phyloP scores from a whole-genome alignment of 2,329 filamentous ascomycete genomes.

The Colletotrichum siamense region DNA sequence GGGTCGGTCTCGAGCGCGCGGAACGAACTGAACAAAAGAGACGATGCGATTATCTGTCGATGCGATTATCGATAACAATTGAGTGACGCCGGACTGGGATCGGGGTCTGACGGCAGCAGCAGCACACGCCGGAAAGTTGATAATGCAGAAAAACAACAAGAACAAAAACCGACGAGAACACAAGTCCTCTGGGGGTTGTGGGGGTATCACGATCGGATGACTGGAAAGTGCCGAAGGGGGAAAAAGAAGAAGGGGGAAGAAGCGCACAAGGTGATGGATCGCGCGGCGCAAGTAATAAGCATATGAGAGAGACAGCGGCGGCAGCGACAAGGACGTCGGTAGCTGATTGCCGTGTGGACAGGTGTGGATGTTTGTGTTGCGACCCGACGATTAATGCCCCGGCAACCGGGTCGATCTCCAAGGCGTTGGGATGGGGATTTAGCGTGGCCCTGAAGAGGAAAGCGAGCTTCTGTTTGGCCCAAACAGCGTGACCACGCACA shows the following conservation, averaged over 20 bases:
- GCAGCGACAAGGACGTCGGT: not conserved
- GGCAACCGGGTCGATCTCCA: slow-evolving; percentile 22
- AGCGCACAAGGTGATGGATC: not conserved
- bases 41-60: slow-evolving; percentile 3
- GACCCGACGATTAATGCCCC: slow-evolving; percentile 26
- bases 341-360: not conserved
- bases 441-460: not conserved
- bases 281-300: not conserved
- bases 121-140: slow-evolving; percentile 1
- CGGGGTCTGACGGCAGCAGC: not conserved
- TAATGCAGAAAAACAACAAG: slow-evolving; percentile 5
- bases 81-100: not conserved
- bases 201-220: slow-evolving; percentile 5
- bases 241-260: not conserved
- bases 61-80: not conserved
- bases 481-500: not conserved
- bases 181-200: slow-evolving; percentile 7
- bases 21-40: slow-evolving; percentile 12
- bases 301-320: slow-evolving; percentile 6
- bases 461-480: not conserved
- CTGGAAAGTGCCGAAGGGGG: not conserved
- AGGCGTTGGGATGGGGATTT: slow-evolving; percentile 17
- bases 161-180: slow-evolving; percentile 16
- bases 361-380: slow-evolving; percentile 17
- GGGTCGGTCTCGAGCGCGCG: not conserved